A percentile compares a stretch with the other conserved stretches of the same genome.
phyloP scores from a whole-genome alignment of 331 rosid species.

The Quercus phellos region DNA sequence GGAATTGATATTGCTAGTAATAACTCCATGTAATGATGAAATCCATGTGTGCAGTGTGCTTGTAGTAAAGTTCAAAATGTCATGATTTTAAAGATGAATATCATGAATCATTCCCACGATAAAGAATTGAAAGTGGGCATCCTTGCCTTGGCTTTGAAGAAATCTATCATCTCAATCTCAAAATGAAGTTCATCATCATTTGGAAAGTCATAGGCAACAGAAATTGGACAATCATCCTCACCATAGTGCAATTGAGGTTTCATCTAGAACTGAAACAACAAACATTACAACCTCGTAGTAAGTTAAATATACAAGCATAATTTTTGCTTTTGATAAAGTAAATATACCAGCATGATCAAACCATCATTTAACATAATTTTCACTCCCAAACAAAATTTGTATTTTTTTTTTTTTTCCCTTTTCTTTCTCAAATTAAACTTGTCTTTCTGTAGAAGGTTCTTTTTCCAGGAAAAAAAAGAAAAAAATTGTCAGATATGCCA shows the following conservation, averaged over 20 bases:
- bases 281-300: background rate
- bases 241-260: conserved; percentile 83
- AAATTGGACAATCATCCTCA: conserved; percentile 86
- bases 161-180: conserved; percentile 88
- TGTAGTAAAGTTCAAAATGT: background rate
- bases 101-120: background rate
- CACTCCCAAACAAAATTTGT: no score
- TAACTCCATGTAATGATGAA: conserved; percentile 1
- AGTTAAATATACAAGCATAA: background rate
- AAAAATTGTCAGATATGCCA: background rate
- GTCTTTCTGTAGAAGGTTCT: background rate
- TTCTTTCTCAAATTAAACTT: background rate
- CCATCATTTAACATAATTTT: no score
- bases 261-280: conserved; percentile 72
- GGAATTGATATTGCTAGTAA: background rate
- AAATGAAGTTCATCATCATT: conserved; percentile 94
- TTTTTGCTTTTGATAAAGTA: no score
- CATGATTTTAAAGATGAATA: background rate
- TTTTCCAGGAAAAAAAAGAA: background rate
- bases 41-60: background rate
- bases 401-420: background rate
- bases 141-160: conserved; percentile 81
- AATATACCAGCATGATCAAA: no score
- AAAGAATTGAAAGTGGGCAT: conserved; percentile 22
- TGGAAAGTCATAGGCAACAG: conserved; percentile 64